A percentile compares a stretch with the other conserved stretches of the same genome.
phyloP scores from a whole-genome alignment of 2,329 filamentous ascomycete species.

The Coniella vitis region DNA sequence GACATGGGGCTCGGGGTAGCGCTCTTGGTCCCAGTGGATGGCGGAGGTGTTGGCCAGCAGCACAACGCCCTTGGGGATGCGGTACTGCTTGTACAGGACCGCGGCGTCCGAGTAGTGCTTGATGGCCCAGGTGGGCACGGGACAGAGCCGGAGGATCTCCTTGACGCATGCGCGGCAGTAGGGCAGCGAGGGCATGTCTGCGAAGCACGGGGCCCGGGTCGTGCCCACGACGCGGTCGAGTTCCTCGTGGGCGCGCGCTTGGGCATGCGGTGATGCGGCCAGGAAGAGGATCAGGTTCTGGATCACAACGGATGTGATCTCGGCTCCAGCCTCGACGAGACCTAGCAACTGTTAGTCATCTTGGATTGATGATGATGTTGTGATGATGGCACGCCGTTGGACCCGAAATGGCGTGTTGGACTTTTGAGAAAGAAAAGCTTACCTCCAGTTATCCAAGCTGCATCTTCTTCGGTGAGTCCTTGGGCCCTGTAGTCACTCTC shows the following conservation, averaged over 20 bases:
- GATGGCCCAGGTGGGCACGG: conserved; percentile 25
- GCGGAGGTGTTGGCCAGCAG: conserved; percentile 28
- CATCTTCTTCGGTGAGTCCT: conserved; percentile 21
- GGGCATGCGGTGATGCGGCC: conserved; percentile 19
- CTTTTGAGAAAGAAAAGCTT: no score
- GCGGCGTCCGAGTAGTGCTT: conserved; percentile 38
- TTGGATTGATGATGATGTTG: no score
- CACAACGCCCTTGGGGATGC: conserved; percentile 37
- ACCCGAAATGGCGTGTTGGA: no score
- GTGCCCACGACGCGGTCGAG: conserved; percentile 30
- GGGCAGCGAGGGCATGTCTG: conserved; percentile 23
- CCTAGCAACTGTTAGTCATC: no score
- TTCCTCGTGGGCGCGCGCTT: conserved; percentile 35
- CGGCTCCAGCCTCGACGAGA: conserved; percentile 31
- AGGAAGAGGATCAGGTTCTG: conserved; percentile 22
- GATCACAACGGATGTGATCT: conserved; percentile 31
- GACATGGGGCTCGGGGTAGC: conserved; percentile 15
- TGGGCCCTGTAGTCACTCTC: conserved; percentile 16
- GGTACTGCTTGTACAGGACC: conserved; percentile 36
- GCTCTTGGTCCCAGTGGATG: conserved; percentile 18
- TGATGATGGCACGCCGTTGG: no score
- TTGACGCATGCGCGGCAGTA: conserved; percentile 7
- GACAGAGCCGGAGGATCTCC: conserved; percentile 1
- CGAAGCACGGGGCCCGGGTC: conserved; percentile 23
- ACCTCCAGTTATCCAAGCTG: conserved; percentile 22